Conservation (phyloP, 345 rosid genomes). For the Eucalyptus camaldulensis region DNA sequence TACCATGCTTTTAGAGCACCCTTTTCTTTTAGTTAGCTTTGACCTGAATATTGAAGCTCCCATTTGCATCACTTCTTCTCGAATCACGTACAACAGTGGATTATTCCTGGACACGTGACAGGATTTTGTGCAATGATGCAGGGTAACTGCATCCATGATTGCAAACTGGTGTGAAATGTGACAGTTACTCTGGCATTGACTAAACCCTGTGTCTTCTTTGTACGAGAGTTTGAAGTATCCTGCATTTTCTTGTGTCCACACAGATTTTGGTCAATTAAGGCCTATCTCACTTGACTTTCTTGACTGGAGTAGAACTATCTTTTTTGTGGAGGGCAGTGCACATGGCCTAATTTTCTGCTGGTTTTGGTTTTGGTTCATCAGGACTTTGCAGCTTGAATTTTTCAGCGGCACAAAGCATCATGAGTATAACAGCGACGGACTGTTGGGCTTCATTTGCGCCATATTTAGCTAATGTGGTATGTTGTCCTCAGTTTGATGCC, state of each 20-base stretch:
- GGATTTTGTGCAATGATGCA: background rate
- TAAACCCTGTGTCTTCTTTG: background rate
- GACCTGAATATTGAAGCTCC: background rate
- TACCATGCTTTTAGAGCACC: background rate
- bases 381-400: constrained; percentile 35
- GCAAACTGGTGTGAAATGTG: background rate
- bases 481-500: constrained; percentile 57
- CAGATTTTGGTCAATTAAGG: background rate
- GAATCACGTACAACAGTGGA: background rate
- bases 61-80: background rate
- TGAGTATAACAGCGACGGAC: constrained; percentile 36
- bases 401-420: constrained; percentile 25
- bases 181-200: background rate
- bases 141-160: background rate
- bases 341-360: background rate
- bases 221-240: background rate
- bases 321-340: background rate
- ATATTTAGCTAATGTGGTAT: constrained; percentile 42
- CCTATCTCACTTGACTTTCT: background rate
- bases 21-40: background rate
- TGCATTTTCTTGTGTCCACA: background rate
- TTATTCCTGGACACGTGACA: background rate
- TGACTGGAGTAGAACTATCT: background rate
- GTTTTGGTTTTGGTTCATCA: background rate
- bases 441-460: constrained; percentile 42